Evolutionary conservation across 495 filamentous ascomycete species (phyloP), one percentile per base, ranked within the genome.

Genomic region (Annulohypoxylon stygium): DNA sequence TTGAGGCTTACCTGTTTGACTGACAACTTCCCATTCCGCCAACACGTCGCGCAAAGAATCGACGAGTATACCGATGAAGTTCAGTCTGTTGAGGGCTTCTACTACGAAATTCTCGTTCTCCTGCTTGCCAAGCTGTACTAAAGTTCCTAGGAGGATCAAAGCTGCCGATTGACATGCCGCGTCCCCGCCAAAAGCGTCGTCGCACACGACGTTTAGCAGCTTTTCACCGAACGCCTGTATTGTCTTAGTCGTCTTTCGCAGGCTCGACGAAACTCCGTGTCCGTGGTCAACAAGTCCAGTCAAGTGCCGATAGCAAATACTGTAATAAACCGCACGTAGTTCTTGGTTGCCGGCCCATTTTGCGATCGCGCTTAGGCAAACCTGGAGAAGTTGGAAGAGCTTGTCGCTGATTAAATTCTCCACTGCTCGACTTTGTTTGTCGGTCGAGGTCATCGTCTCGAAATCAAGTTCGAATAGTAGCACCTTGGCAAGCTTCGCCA

Each of bases 161-260:
- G 96, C 93, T 3, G 95, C 90, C 14, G 95, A 90, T 64, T 95
- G 91, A 76, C 93, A 96, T 23, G 85, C 86, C 20, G 91, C 88
- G 78, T 95, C 91, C 16, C 93, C 93, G 67, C 89, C 89, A 79
- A 94, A 93, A 60, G 94, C 96, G 84, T 99, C 96, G 78, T 98
- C 95, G 78, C 94, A 98, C 65, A 97, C 86, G 12, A 93, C 89
- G 76, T 96, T 93, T 55, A 98, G 86, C 7, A 97, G 83, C 62
- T 89, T 87, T 69, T 93, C 90, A 60, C 96, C 94, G 37, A 91
- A 87, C 16, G 88, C 81, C 71, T 92, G 94, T 74, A 98, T 87
- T 2, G 91, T 90, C 67, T 90, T 91, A 61, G 91, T 88, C 45
- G 88, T 92, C 70, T 93, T 90, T 51, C 86, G 84, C 50, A 83